A percentile compares a stretch with the other conserved stretches of the same genome.
Evolutionary conservation across 1,139 yeast genomes (phyloP).

Genomic region (Candida tunisiensis): DNA sequence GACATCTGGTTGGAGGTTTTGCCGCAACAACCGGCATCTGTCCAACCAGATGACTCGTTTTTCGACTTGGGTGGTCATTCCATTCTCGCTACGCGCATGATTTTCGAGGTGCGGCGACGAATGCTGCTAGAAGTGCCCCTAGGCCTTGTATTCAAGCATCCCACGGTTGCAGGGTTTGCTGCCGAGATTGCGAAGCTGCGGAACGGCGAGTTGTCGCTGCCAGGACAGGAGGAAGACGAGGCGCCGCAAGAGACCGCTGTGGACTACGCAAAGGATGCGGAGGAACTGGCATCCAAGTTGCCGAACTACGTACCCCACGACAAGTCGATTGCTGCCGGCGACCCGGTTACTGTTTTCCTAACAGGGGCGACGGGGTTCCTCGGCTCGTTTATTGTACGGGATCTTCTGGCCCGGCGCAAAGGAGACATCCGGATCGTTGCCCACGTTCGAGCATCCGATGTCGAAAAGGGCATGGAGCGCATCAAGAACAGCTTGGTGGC

Average conservation of each 20-base stretch:
- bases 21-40: constrained; percentile 69
- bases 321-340: constrained; percentile 18
- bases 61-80: constrained; percentile 98
- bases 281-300: constrained; percentile 27
- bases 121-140: constrained; percentile 71
- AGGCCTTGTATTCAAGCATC: constrained; percentile 77
- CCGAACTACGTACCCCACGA: constrained; percentile 28
- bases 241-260: constrained; percentile 19
- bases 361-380: constrained; percentile 97
- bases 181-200: constrained; percentile 43
- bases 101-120: constrained; percentile 71
- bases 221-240: constrained; percentile 21
- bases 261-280: constrained; percentile 67
- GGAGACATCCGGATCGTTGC: constrained; percentile 46
- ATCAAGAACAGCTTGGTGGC: constrained; percentile 61
- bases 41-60: constrained; percentile 72
- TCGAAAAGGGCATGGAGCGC: constrained; percentile 57
- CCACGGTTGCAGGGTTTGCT: constrained; percentile 71
- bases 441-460: constrained; percentile 75
- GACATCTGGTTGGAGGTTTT: constrained; percentile 76
- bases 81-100: constrained; percentile 92
- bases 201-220: constrained; percentile 20
- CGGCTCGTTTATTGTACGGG: constrained; percentile 76
- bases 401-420: constrained; percentile 35
- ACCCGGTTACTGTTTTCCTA: constrained; percentile 49